Base-by-base conservation (phyloP, 805 yeast genomes). In the Yarrowia hollandica region DNA sequence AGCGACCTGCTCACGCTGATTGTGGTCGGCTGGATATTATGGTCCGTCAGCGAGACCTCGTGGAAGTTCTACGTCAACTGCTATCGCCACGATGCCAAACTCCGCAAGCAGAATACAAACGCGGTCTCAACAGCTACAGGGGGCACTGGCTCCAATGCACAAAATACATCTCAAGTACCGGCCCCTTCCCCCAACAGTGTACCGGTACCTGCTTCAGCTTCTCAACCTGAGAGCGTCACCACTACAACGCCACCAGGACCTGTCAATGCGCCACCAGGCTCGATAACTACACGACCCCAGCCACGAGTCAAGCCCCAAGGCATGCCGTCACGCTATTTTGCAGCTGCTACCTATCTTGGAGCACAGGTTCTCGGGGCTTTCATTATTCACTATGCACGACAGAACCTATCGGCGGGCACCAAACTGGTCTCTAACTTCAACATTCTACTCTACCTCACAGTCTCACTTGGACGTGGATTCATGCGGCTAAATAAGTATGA, bases 1-100 rank as follows among this genome's bases (percentile, higher is more conserved):
- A 60, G 65, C 14, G 68, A 66, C 48, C 54, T 46, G 23, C 59
- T 66, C 33, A 56, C 64, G 4, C 59, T 66, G 19, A 22, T 50
- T 14, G 66, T 62, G 8, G 60, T 65, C 12, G 67, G 63, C 14
- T 66, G 66, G 64, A 48, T 64, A 6, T 23, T 66, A n/a, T 65
- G 63, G 62, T 39, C 56, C 3, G 34, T 66, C 18, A 60, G 65
- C n/a, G 67, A 65, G 22, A 55, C 62, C 21, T 30, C 64, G 30
- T 66, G 67, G 68, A 46, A 54, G 18, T 44, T 63, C n/a, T 65
- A 64, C 56, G 44, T 60, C 42, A 60, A 34, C 38, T 34, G 44
- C 26, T 39, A 31, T 15, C 58, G 35, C 34, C 35, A 52, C 35
- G 58, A 52, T 12, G 31, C 38, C 33, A 30, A 56, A 15, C 12